phyloP scores from a whole-genome alignment of 225 moss, liverwort and hornwort species.

The Asterella californica region DNA sequence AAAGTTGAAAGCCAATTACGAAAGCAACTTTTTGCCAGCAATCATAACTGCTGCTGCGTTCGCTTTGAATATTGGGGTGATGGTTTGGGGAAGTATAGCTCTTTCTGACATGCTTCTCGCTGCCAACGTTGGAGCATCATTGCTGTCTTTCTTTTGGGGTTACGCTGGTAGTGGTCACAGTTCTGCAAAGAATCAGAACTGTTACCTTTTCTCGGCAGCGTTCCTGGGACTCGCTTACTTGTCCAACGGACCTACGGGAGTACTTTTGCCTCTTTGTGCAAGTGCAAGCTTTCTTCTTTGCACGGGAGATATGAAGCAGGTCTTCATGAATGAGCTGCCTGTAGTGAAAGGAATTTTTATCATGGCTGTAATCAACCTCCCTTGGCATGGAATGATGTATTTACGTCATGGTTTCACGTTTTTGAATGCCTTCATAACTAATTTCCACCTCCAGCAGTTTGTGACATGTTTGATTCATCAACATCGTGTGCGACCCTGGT shows the following conservation, averaged over 20 bases:
- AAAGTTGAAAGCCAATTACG: constrained; percentile 4
- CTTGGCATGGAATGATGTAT: constrained; percentile 61
- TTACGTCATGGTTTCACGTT: constrained; percentile 50
- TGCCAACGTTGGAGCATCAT: constrained; percentile 58
- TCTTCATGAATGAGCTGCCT: constrained; percentile 58
- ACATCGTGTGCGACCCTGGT: constrained; percentile 60
- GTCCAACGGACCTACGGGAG: constrained; percentile 57
- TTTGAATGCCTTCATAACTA: constrained; percentile 47
- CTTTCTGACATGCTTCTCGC: constrained; percentile 70
- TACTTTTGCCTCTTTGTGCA: constrained; percentile 56
- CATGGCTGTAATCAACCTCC: constrained; percentile 40
- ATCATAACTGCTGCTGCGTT: constrained; percentile 57
- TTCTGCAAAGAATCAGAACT: constrained; percentile 44
- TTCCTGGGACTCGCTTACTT: constrained; percentile 64
- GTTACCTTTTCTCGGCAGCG: constrained; percentile 46
- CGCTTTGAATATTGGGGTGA: constrained; percentile 63
- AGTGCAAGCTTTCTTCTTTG: constrained; percentile 52
- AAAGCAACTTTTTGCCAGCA: constrained; percentile 45
- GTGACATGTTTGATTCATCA: constrained; percentile 44
- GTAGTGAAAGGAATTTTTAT: constrained; percentile 39
- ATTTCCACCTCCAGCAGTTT: constrained; percentile 54
- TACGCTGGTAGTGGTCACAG: constrained; percentile 49
- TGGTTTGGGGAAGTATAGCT: constrained; percentile 65
- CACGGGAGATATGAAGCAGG: constrained; percentile 49
- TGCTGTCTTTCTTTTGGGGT: constrained; percentile 75